Evolutionary conservation across 2,329 filamentous ascomycete species (phyloP), one percentile per base, ranked within the genome.

Genomic region (Exophiala sp.): DNA sequence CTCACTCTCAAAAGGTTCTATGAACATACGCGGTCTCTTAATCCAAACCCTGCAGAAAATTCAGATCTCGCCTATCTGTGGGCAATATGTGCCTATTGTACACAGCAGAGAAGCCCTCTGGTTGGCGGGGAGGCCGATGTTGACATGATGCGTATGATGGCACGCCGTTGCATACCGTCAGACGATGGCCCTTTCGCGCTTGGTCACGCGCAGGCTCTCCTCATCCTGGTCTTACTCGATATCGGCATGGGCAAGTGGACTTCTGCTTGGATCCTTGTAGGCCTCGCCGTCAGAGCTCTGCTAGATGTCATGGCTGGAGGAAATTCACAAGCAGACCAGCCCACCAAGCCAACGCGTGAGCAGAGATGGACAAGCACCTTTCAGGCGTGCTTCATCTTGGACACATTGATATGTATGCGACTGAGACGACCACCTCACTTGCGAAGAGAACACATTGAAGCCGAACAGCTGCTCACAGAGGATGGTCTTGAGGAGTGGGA

Each of bases 401-500:
- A 83, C 51, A 76, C 72, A 3, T 65, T 81, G 14, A 65, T 82
- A 9, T 77, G 79, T 6, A 69, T 75, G 21, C 72, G 76, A 11
- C 66, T 81, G 11, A 70, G 69, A 5, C 67, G 72, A 18, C 67
- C 69, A 7, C 73, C 76, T 2, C 75, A 77, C 57, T 71, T 81
- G 54, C 70, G 69, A 39, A 57, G 63, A 14, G 62, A 62, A 3
- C 64, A 75, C 41, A 59, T 75, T 3, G 29, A 38, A 11, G 12
- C 41, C 21, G 65, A 76, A 29, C 77, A 77, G 8, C 68, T 71
- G 2, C 71, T 87, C 2, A 75, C 81, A 21, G 84, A 88, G 66
- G 83, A 87, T 61, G 84, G 84, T 1, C 71, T 86, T 16, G 87
- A 89, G 63, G 86, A 89, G 70, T 89, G 86, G 86, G 83, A 87